phyloP scores from a whole-genome alignment of 495 filamentous ascomycete species.

The Talaromyces liani region DNA sequence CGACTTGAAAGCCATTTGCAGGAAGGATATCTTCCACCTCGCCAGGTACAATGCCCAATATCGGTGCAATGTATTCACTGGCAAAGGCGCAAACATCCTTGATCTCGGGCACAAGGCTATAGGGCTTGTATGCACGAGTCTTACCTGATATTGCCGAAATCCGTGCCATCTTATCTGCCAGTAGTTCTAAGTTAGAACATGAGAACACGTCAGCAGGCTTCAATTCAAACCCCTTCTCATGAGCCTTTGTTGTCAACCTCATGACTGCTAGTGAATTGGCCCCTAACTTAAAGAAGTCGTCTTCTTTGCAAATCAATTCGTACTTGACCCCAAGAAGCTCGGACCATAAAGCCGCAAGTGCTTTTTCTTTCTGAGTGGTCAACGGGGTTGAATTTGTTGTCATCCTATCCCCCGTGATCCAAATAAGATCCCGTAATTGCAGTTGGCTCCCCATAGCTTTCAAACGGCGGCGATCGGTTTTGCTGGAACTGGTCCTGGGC shows the following conservation, averaged over 20 bases:
- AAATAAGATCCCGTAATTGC: slow-evolving; percentile 29
- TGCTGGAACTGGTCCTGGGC: slow-evolving; percentile 34
- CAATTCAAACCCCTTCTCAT: neutral
- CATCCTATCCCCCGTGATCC: slow-evolving; percentile 37
- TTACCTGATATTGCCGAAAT: neutral
- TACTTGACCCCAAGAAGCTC: slow-evolving; percentile 26
- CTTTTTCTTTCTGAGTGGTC: neutral
- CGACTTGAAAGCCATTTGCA: slow-evolving; percentile 10
- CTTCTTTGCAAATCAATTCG: slow-evolving; percentile 26
- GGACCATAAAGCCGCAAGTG: slow-evolving; percentile 24
- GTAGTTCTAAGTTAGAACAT: neutral
- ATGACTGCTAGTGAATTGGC: slow-evolving; percentile 34
- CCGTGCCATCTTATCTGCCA: slow-evolving; percentile 13
- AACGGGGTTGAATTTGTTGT: neutral
- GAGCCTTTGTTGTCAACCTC: slow-evolving; percentile 7
- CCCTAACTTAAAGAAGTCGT: slow-evolving; percentile 49
- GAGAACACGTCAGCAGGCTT: neutral
- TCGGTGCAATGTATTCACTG: neutral
- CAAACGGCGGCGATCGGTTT: slow-evolving; percentile 46
- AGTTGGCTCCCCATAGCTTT: slow-evolving; percentile 19
- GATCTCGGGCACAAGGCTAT: slow-evolving; percentile 33
- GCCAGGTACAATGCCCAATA: neutral
- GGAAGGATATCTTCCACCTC: slow-evolving; percentile 15
- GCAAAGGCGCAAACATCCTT: slow-evolving; percentile 6
- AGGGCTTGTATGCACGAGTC: slow-evolving; percentile 24